phyloP scores from a whole-genome alignment of 345 rosid genomes.

The Camelina neglecta region DNA sequence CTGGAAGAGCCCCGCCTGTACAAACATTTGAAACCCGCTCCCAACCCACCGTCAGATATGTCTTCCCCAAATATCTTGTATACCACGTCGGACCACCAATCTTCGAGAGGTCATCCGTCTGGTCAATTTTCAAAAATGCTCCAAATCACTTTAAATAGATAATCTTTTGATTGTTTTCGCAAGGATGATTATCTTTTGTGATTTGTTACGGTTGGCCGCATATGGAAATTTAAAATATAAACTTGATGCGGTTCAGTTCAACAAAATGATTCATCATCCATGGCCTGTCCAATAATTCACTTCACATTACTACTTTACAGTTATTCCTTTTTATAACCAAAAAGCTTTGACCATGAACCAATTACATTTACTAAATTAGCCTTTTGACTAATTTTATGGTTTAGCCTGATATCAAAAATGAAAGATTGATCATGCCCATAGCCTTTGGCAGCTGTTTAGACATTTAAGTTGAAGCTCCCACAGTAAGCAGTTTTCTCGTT shows the following conservation, averaged over 20 bases:
- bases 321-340: neutral
- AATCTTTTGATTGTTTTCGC: no score
- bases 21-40: no score
- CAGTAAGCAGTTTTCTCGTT: slow-evolving; percentile 62
- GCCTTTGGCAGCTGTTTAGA: neutral
- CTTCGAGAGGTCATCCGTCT: no score
- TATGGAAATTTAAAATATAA: slow-evolving; percentile 8
- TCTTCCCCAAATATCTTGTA: no score
- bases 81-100: no score
- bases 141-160: no score
- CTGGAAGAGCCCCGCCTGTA: no score
- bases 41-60: no score
- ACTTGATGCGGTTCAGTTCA: slow-evolving; percentile 22
- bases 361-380: slow-evolving; percentile 11
- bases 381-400: slow-evolving; percentile 21
- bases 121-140: no score
- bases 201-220: slow-evolving; percentile 48
- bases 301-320: slow-evolving; percentile 17
- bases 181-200: neutral
- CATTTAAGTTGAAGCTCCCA: slow-evolving; percentile 24
- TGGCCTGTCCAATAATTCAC: slow-evolving; percentile 27
- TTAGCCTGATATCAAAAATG: neutral
- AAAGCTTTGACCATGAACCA: slow-evolving; percentile 9
- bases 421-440: neutral
- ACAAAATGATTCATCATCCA: slow-evolving; percentile 46